phyloP scores from a whole-genome alignment of 441 rosid genomes.

The Rhodomyrtus psidioides region DNA sequence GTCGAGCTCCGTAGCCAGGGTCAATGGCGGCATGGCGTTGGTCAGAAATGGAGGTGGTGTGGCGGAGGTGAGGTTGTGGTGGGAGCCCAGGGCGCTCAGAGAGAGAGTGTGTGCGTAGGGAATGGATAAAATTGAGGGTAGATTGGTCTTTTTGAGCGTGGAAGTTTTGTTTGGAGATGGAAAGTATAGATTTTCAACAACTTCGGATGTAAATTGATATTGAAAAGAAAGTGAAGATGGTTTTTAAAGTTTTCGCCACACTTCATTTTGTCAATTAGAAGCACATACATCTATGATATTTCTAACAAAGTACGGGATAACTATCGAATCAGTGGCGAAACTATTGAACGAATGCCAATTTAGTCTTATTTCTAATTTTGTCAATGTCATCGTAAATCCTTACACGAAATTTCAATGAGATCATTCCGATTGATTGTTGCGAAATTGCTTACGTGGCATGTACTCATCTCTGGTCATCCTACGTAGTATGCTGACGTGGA shows the following conservation, averaged over 20 bases:
- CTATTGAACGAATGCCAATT: neutral
- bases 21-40: neutral
- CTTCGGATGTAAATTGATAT: neutral
- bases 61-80: neutral
- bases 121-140: neutral
- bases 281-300: neutral
- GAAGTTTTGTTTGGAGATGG: neutral
- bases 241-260: neutral
- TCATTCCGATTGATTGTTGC: accelerated
- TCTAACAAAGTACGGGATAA: neutral
- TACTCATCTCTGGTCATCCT: accelerated
- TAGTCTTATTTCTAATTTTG: accelerated
- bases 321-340: neutral
- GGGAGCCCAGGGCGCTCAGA: neutral
- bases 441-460: neutral
- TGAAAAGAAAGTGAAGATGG: neutral
- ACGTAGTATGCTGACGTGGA: accelerated
- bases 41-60: too few species aligned
- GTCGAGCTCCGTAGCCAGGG: too few species aligned
- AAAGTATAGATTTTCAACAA: neutral
- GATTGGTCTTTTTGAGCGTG: neutral
- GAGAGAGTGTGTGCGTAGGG: neutral
- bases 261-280: neutral
- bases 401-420: accelerated
- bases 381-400: neutral